Percentiles rank a stretch among this genome's conserved stretches.
Conservation (phyloP, 225 moss, liverwort and hornwort species). For the Asterella californica region DNA sequence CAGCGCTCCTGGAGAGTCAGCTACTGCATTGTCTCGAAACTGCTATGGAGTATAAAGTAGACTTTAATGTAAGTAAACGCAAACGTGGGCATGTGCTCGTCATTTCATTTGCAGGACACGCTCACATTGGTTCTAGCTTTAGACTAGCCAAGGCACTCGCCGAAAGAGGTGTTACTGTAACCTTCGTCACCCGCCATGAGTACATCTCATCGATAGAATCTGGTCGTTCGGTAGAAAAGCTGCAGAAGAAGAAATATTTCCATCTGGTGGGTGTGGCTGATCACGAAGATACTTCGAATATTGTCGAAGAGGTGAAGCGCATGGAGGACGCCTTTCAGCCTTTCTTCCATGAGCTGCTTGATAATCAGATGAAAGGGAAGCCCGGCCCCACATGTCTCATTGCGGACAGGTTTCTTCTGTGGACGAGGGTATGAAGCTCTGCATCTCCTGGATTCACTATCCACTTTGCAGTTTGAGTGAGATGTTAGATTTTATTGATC, state of each 20-base stretch:
- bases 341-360: neutral
- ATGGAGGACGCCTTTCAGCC: neutral
- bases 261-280: neutral
- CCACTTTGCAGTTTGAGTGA: neutral
- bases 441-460: neutral
- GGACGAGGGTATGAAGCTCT: neutral
- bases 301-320: neutral
- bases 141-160: conserved; percentile 7
- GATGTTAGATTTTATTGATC: no score
- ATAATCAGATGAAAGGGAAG: neutral
- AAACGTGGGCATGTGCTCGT: conserved; percentile 14
- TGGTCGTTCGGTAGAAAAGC: neutral
- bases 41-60: conserved; percentile 6
- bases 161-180: conserved; percentile 6
- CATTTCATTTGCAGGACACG: conserved; percentile 3
- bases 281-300: neutral
- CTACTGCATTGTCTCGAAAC: neutral
- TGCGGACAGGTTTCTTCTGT: conserved; percentile 9
- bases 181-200: conserved; percentile 7
- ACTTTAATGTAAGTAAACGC: neutral
- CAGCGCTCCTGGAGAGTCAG: neutral
- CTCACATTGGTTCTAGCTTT: conserved; percentile 11
- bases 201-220: conserved; percentile 4
- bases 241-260: conserved; percentile 1
- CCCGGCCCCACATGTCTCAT: conserved; percentile 6